Base-by-base conservation (phyloP, 129 eudicot genomes). In the Lonicera japonica region DNA sequence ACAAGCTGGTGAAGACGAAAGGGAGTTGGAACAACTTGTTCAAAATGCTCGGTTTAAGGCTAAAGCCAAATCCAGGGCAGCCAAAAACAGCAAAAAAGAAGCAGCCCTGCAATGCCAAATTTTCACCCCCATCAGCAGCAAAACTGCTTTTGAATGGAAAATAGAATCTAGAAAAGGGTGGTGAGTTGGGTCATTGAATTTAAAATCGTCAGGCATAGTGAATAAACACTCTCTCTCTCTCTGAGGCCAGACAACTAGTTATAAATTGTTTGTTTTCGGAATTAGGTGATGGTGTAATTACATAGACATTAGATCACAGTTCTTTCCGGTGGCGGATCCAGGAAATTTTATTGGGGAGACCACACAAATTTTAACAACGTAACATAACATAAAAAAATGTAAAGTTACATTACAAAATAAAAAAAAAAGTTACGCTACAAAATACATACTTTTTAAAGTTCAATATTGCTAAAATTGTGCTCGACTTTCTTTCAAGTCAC, bases 1-100 rank as follows among this genome's bases (percentile, higher is more conserved):
- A 77, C 57, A 81, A 72, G 78, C 73, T 84, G 5, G 78, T 73
- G 55, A 88, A 81, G 77, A 87, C 82, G 9, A 87, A 81, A 59
- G 81, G 83, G 64, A 64, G 80, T 21, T 84, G 96, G 94, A 84
- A 60, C 75, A 73, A 56, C 50, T 38, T 86, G 52, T 79, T 70
- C 40, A 82, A 65, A 59, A 71, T 78, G 71, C 77, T 86, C 13
- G 85, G 73, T 17, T 54, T 79, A 14, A 59, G 63, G 41, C 41
- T 73, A 29, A 75, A 68, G 22, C 47, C 80, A 0, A 80, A 75
- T 59, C 66, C 36, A 66, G 58, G 14, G 16, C 1, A 43, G 50
- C 50, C 50, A 38, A 62, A 56, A 21, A 60, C 67, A 58, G 61
- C 46, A 2, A 56, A 65, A 17, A 59, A 51, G 69, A 59, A 56